Base-by-base conservation (phyloP, 2,329 filamentous ascomycete genomes). In the Colletotrichum truncatum region DNA sequence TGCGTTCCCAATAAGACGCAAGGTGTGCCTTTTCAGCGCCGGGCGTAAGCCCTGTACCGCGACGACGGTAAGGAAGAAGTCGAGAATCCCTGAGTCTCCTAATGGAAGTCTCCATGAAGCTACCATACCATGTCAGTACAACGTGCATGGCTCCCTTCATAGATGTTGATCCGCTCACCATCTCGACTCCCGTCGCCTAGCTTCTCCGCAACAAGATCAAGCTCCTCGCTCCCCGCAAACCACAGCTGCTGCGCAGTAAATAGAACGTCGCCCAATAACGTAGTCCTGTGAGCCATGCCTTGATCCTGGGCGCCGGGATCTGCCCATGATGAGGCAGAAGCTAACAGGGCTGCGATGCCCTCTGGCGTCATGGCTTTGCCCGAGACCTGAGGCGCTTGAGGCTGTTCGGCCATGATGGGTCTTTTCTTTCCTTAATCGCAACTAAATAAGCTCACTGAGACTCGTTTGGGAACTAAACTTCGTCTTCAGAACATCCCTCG, bases 1-100 rank as follows among this genome's bases (percentile, higher is more conserved):
- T 9, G 85, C 85, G 72, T 91, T 91, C 12, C 88, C 88, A 14
- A 88, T 79, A 18, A 89, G 74, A 23, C 88, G 85, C 14, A 90
- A 76, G 7, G 82, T 75, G 59, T 90, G 87, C 7, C 86, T 77
- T 45, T 81, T 81, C n/a, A 89, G 76, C 1, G 77, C 71, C 30
- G 80, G 77, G 9, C 75, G 74, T 34, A 84, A 67, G 2, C 73
- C 75, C 4, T 80, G 74, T 0, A 73, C 71, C 5, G 76, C 75
- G 8, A 88, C 72, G 11, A 86, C 70, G 10, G 77, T 73, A 14
- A 89, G 77, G 69, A 88, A 87, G 74, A 88, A 86, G 18, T 82
- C 79, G 8, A 90, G 73, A 30, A 90, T 75, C 2, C 87, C 86
- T 0, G 88, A 87, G 26, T 86, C 81, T 6, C 87, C 88, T 9